Base-by-base conservation (phyloP, 2,329 filamentous ascomycete species). In the Pseudomassariella vexata region DNA sequence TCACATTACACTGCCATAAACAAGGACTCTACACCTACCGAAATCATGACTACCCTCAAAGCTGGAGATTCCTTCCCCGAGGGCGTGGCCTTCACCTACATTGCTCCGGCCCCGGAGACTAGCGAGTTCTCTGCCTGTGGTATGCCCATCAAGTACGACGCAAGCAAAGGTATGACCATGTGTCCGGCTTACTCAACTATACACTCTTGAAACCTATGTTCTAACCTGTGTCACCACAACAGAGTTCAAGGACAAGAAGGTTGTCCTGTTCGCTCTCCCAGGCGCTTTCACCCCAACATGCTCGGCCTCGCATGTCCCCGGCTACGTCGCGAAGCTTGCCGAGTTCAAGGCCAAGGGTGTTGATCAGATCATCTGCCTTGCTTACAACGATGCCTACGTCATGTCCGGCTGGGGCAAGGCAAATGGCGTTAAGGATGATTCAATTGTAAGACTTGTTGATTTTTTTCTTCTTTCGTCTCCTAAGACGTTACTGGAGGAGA, bases 371-470 rank as follows among this genome's bases (percentile, higher is more conserved):
- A 76, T 85, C 43, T 77, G 90, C 52, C 79, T 92, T 52, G 85
- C 85, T 38, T 80, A 67, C 66, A 94, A 94, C 60, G 86, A 94
- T 60, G 67, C 79, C 41, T 90, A 71, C 53, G 86, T 92, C 58
- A 90, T 90, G 85, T 80, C 76, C 49, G 85, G 82, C 30, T 90
- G 84, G 85, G 82, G 79, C 62, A 92, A 92, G 73, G 85, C 86
- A 53, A 89, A 92, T 62, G 69, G 70, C 30, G 69, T 88, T 51
- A 78, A 72, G 49, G 76, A 78, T 42, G 80, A 89, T 48, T 68
- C 58, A 36, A 68, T 73, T 42, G 68, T 72, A 45, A 48, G 68
- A n/a, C n/a, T n/a, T n/a, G n/a, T n/a, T n/a, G n/a, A n/a, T n/a
- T n/a, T n/a, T n/a, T n/a, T 55, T 32, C 16, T 3, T 22, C 12